Conservation (phyloP, 306 rosid genomes). For the Trichosanthes truncata region DNA sequence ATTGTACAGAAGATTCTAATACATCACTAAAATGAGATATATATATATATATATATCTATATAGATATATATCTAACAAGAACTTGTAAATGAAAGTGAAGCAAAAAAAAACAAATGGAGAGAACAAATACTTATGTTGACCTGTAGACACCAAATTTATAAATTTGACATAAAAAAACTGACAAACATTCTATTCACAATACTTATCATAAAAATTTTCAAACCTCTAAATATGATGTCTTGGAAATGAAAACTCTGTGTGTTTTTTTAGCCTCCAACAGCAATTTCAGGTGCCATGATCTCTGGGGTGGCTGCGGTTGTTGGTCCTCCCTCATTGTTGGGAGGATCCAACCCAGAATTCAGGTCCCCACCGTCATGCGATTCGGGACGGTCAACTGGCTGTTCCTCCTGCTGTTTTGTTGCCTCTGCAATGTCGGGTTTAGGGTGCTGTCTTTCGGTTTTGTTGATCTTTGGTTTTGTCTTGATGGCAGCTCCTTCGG, state of each 20-base stretch:
- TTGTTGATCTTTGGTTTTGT: slow-evolving; percentile 18
- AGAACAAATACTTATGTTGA: slow-evolving; percentile 5
- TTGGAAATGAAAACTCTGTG: neutral
- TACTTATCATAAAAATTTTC: neutral
- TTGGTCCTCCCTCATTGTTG: slow-evolving; percentile 22
- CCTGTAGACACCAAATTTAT: neutral
- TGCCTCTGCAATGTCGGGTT: slow-evolving; percentile 19
- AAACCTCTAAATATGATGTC: neutral
- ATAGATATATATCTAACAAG: neutral
- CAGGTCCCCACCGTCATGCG: slow-evolving; percentile 16
- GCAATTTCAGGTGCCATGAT: slow-evolving; percentile 51
- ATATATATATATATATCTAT: neutral
- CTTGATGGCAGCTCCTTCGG: slow-evolving; percentile 17
- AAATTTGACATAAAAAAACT: neutral
- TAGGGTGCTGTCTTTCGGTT: slow-evolving; percentile 24
- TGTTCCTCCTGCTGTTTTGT: slow-evolving; percentile 28
- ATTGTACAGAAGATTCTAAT: slow-evolving; percentile 6
- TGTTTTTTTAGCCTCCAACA: slow-evolving; percentile 37
- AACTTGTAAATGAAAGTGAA: neutral
- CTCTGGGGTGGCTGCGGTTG: slow-evolving; percentile 30
- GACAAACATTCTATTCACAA: slow-evolving; percentile 14
- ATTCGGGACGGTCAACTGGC: slow-evolving; percentile 15
- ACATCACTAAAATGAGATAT: neutral
- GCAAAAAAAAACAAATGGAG: neutral
- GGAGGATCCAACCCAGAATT: slow-evolving; percentile 20